These are phyloP conservation scores for Penicillium simplicissimum DNA, from an alignment of 495 filamentous ascomycete genomes.

Conservation along the genomic window DNA sequence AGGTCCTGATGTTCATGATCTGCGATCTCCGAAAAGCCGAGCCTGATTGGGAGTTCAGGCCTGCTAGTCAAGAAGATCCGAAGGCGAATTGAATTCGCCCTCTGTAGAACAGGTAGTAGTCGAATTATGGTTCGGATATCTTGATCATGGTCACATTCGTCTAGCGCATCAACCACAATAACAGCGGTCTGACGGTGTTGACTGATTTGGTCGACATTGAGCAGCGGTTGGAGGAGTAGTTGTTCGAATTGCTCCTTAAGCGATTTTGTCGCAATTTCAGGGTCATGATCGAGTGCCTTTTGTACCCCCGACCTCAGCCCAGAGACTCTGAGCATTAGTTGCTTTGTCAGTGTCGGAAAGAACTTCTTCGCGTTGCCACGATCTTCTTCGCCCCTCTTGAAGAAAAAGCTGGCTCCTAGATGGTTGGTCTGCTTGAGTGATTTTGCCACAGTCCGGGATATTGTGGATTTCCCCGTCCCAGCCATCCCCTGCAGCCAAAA, in stretches of 20 bases:
- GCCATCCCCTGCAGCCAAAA: slow-evolving; percentile 44
- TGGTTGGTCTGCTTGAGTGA: background rate
- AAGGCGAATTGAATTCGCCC: slow-evolving; percentile 9
- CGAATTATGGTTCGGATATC: slow-evolving; percentile 40
- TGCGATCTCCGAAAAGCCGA: slow-evolving; percentile 25
- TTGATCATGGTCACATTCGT: slow-evolving; percentile 47
- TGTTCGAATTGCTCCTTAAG: slow-evolving; percentile 49
- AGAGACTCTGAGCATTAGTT: slow-evolving; percentile 35
- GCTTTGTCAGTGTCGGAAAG: slow-evolving; percentile 45
- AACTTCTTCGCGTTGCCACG: slow-evolving; percentile 37
- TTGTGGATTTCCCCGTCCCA: slow-evolving; percentile 45
- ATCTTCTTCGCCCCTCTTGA: slow-evolving; percentile 47
- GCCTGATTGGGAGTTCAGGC: slow-evolving; percentile 45
- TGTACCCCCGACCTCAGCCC: slow-evolving; percentile 29
- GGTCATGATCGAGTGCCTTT: slow-evolving; percentile 35
- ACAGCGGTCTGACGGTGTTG: slow-evolving; percentile 11
- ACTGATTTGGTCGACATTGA: background rate
- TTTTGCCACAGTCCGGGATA: slow-evolving; percentile 30
- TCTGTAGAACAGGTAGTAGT: slow-evolving; percentile 25
- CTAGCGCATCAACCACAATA: slow-evolving; percentile 54
- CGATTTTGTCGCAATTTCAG: slow-evolving; percentile 35
- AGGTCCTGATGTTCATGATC: slow-evolving; percentile 19
- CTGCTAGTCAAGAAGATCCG: slow-evolving; percentile 42
- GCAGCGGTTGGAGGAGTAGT: slow-evolving; percentile 45
- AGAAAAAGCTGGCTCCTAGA: slow-evolving; percentile 50